These are phyloP conservation scores for Manihot esculenta DNA, from an alignment of 441 rosid genomes.

Conservation along the genomic window DNA sequence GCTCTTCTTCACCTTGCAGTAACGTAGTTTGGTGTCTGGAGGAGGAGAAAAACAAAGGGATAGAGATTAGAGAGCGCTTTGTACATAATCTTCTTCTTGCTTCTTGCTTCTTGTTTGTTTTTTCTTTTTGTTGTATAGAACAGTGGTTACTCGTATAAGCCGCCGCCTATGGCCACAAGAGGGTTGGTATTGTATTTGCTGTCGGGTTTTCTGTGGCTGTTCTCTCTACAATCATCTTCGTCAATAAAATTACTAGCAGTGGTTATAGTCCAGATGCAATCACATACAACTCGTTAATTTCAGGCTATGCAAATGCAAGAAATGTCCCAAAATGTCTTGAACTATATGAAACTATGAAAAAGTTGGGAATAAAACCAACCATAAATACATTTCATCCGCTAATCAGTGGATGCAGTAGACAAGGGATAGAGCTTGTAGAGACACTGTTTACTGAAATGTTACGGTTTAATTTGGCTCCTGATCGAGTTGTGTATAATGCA, in stretches of 20 bases:
- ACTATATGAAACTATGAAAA: constrained; percentile 64
- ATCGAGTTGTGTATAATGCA: constrained; percentile 49
- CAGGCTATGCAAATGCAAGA: constrained; percentile 57
- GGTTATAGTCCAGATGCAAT: constrained; percentile 61
- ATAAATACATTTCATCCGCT: constrained; percentile 56
- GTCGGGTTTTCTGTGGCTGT: constrained; percentile 61
- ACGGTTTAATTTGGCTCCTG: constrained; percentile 48
- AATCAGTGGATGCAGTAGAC: constrained; percentile 48
- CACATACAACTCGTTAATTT: constrained; percentile 69
- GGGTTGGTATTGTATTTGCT: constrained; percentile 50
- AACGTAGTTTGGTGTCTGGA: too few relatives aligned
- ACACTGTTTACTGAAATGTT: constrained; percentile 54
- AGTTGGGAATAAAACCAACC: constrained; percentile 52
- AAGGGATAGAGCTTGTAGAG: constrained; percentile 44
- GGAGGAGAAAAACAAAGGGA: too few relatives aligned
- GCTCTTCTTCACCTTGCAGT: too few relatives aligned
- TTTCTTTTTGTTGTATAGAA: too few relatives aligned
- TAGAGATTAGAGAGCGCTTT: too few relatives aligned
- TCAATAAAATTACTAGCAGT: constrained; percentile 28
- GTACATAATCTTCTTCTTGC: too few relatives aligned
- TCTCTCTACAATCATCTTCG: constrained; percentile 44
- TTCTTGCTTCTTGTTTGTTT: too few relatives aligned
- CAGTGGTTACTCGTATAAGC: constrained; percentile 8
- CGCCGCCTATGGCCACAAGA: constrained; percentile 29
- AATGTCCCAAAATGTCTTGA: constrained; percentile 50